These are phyloP conservation scores for Stephania japonica DNA, from an alignment of 164 flowering plant genomes.

Conservation along the genomic window DNA sequence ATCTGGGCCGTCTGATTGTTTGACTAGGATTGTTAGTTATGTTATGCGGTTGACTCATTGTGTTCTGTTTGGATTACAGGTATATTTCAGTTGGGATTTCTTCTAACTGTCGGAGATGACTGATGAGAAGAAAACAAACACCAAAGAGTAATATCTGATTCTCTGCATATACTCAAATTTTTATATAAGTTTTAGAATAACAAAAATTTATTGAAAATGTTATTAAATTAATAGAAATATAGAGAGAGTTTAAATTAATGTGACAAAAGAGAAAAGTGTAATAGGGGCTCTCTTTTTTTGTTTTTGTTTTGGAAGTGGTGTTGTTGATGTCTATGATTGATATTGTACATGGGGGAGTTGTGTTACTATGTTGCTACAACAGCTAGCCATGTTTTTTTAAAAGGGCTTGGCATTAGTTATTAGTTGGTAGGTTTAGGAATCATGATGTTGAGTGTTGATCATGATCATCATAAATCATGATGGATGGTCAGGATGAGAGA, in stretches of 20 bases:
- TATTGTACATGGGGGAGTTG: conserved; percentile 21
- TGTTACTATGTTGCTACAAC: neutral
- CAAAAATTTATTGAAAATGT: conserved; percentile 10
- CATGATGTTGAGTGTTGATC: neutral
- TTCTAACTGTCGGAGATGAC: conserved; percentile 34
- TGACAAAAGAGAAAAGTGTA: no score
- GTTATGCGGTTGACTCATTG: no score
- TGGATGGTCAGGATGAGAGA: neutral
- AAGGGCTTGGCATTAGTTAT: neutral
- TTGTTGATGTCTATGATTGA: conserved; percentile 11
- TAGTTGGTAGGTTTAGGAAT: neutral
- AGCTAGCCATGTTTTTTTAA: neutral
- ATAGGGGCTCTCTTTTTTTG: conserved; percentile 18
- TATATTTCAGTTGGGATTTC: conserved; percentile 32
- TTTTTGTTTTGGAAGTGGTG: conserved; percentile 2
- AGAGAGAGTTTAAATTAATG: neutral
- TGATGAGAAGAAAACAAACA: neutral
- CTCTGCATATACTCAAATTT: conserved; percentile 26
- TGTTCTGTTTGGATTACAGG: conserved; percentile 21
- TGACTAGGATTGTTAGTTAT: no score
- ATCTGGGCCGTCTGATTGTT: no score
- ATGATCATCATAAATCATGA: no score
- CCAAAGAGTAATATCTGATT: conserved; percentile 15
- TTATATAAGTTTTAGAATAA: conserved; percentile 14
- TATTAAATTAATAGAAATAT: conserved; percentile 13